phyloP scores from a whole-genome alignment of 176 grass and related monocot species.

The Alloteropsis semialata region DNA sequence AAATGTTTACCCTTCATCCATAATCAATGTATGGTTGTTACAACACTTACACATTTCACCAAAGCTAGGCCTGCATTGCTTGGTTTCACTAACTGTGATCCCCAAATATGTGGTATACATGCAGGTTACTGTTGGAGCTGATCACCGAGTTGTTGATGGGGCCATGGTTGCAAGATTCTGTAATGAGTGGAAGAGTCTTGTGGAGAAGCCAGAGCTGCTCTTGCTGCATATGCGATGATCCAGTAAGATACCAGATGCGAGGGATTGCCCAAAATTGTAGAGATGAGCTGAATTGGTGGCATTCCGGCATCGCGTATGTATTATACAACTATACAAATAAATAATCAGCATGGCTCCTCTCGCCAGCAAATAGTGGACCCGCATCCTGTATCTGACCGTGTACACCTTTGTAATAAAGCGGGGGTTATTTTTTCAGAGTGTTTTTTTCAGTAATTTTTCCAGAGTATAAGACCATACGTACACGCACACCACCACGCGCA shows the following conservation, averaged over 20 bases:
- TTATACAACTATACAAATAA: constrained; percentile 7
- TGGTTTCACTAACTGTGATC: not conserved
- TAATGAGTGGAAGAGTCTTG: constrained; percentile 82
- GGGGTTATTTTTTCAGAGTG: not conserved
- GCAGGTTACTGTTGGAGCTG: constrained; percentile 87
- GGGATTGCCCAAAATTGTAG: not conserved
- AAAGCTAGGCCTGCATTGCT: not conserved
- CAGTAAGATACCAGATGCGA: not conserved
- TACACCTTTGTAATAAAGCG: constrained; percentile 17
- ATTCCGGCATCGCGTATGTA: not conserved
- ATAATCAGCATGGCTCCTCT: not conserved
- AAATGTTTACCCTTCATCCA: constrained; percentile 72
- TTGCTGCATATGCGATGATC: constrained; percentile 76
- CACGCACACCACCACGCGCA: too few species aligned
- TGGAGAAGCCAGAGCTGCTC: constrained; percentile 86
- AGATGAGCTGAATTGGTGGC: not conserved
- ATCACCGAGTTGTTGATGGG: constrained; percentile 89
- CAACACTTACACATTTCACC: not conserved
- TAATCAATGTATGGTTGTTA: constrained; percentile 58
- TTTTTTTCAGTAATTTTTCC: too few species aligned
- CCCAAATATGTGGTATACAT: not conserved
- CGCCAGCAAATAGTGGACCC: not conserved
- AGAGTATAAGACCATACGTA: too few species aligned
- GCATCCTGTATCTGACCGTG: not conserved
- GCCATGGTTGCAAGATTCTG: constrained; percentile 91